These are phyloP conservation scores for Ambrosia hybrid DNA, from an alignment of 140 eudicot genomes.

Conservation along the genomic window DNA sequence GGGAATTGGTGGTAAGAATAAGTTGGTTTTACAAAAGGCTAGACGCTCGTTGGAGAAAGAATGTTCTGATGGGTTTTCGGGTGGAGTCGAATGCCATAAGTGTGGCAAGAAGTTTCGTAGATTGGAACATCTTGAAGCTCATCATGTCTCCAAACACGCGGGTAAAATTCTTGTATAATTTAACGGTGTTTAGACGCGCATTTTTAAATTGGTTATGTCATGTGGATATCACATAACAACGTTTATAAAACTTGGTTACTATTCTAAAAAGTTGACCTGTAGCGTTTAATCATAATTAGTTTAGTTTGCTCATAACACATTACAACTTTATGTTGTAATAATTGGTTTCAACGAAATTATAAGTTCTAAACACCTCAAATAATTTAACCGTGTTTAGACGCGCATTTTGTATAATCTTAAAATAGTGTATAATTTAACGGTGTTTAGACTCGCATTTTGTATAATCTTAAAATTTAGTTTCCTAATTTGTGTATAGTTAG, in stretches of 20 bases:
- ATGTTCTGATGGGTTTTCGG: slow-evolving; percentile 32
- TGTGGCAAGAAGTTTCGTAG: slow-evolving; percentile 75
- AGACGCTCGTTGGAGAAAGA: slow-evolving; percentile 41
- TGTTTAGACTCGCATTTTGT: too few relatives aligned
- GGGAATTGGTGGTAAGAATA: slow-evolving; percentile 21
- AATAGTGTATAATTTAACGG: too few relatives aligned
- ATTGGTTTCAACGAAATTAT: too few relatives aligned
- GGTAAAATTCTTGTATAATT: slow-evolving; percentile 40
- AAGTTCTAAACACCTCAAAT: too few relatives aligned
- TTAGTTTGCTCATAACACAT: too few relatives aligned
- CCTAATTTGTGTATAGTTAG: slow-evolving; percentile 47
- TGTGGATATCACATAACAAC: background rate
- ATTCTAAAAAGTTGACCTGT: too few relatives aligned
- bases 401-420: too few relatives aligned
- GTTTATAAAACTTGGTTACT: too few relatives aligned
- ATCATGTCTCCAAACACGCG: slow-evolving; percentile 91
- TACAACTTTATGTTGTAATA: too few relatives aligned
- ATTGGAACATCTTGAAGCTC: slow-evolving; percentile 84
- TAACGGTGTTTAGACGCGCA: background rate
- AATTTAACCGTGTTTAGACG: too few relatives aligned
- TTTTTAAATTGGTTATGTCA: background rate
- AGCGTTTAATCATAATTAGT: too few relatives aligned
- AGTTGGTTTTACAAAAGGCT: slow-evolving; percentile 16
- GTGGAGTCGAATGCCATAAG: slow-evolving; percentile 65
- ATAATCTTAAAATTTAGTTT: background rate